Evolutionary conservation across 176 grass and related monocot species (phyloP).

Genomic region (Tuctoria greenei): DNA sequence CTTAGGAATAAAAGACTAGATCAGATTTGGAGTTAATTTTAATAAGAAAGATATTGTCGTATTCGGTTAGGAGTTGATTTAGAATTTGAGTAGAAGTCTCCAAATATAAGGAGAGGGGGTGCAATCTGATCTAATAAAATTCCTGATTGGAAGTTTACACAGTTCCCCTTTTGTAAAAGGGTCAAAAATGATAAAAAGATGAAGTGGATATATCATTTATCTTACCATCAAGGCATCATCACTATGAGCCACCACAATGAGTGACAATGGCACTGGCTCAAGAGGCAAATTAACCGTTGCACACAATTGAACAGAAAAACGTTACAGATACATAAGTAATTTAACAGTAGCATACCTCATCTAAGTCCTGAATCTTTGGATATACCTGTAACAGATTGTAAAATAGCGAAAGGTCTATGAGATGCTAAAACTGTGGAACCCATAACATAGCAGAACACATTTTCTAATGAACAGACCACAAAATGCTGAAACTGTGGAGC

Average conservation of each 20-base stretch:
- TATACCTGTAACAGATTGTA: conserved; percentile 58
- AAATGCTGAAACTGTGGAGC: background rate
- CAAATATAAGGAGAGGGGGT: too few relatives aligned
- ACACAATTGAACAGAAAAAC: background rate
- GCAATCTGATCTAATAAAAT: background rate
- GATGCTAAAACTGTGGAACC: too few relatives aligned
- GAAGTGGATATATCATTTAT: background rate
- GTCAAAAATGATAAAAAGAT: background rate
- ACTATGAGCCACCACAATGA: background rate
- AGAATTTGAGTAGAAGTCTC: too few relatives aligned
- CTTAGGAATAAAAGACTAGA: too few relatives aligned
- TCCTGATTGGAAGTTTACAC: background rate
- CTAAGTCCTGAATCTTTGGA: conserved; percentile 80
- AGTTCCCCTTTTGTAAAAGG: background rate
- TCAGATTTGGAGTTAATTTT: background rate
- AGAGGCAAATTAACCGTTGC: background rate
- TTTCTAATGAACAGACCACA: background rate
- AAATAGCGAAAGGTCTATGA: conserved; percentile 25
- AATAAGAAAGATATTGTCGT: too few relatives aligned
- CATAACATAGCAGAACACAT: background rate
- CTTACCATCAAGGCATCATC: background rate
- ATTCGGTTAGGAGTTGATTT: too few relatives aligned
- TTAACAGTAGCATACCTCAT: conserved; percentile 54
- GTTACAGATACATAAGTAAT: background rate
- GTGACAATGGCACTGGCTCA: background rate